Conservation (phyloP, 2,329 filamentous ascomycete species). For the Lecanicillium sp. region DNA sequence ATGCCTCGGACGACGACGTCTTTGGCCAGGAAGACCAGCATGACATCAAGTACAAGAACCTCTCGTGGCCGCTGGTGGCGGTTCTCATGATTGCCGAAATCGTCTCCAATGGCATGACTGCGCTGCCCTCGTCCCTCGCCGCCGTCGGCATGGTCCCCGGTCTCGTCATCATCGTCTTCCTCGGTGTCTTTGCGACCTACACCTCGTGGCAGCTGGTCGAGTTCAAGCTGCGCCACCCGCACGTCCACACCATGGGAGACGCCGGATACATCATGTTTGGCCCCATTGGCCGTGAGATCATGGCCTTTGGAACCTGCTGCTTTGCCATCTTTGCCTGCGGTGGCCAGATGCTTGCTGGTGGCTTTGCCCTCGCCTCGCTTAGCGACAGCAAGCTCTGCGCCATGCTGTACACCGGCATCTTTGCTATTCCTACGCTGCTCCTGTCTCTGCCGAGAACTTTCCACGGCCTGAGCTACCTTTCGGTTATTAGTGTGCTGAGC, state of each 20-base stretch:
- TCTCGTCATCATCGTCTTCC: conserved; percentile 39
- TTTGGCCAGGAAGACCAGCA: conserved; percentile 20
- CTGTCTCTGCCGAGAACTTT: conserved; percentile 40
- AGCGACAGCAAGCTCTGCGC: conserved; percentile 38
- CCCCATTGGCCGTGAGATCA: conserved; percentile 38
- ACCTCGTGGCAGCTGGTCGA: conserved; percentile 39
- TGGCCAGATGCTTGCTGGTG: conserved; percentile 40
- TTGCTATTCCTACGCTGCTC: conserved; percentile 36
- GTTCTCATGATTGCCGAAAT: conserved; percentile 49
- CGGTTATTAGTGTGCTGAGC: conserved; percentile 32
- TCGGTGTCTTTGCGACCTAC: conserved; percentile 42
- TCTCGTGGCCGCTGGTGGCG: conserved; percentile 42
- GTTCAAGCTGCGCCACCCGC: conserved; percentile 45
- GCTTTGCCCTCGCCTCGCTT: conserved; percentile 37
- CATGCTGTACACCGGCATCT: conserved; percentile 42
- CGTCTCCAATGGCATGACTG: conserved; percentile 45
- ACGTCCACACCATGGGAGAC: conserved; percentile 50
- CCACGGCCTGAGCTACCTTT: conserved; percentile 38
- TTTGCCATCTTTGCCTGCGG: conserved; percentile 44
- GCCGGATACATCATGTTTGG: conserved; percentile 46
- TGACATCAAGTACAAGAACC: conserved; percentile 43
- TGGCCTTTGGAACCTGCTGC: conserved; percentile 39
- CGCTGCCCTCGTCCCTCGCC: conserved; percentile 40
- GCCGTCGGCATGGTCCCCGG: conserved; percentile 44
- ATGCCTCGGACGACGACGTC: conserved; percentile 7